Evolutionary conservation across 495 filamentous ascomycete species (phyloP).

Genomic region (Neurospora sp.): DNA sequence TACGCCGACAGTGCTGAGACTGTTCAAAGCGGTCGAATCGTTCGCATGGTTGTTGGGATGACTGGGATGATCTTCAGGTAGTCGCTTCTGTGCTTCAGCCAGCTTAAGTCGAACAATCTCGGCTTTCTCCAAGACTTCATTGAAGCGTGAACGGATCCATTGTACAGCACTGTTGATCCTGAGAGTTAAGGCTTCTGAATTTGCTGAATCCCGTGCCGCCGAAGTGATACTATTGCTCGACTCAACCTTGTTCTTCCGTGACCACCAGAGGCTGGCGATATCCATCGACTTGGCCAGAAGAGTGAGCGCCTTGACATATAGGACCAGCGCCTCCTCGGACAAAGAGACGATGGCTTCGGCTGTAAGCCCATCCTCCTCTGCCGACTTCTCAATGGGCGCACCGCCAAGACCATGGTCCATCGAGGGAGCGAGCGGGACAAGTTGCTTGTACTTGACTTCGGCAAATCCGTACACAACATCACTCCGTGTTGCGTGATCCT

Average conservation of each 20-base stretch:
- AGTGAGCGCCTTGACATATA: slow-evolving; percentile 88
- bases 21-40: slow-evolving; percentile 40
- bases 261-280: slow-evolving; percentile 89
- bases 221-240: slow-evolving; percentile 34
- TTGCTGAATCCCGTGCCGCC: slow-evolving; percentile 32
- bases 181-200: slow-evolving; percentile 46
- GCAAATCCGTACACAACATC: slow-evolving; percentile 96
- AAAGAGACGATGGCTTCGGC: slow-evolving; percentile 75
- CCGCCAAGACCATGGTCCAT: slow-evolving; percentile 60
- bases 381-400: slow-evolving; percentile 33
- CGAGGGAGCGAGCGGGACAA: slow-evolving; percentile 77
- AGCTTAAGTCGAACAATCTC: slow-evolving; percentile 83
- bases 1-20: slow-evolving; percentile 46
- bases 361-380: slow-evolving; percentile 63
- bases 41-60: slow-evolving; percentile 64
- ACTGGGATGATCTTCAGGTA: slow-evolving; percentile 76
- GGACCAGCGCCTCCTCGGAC: slow-evolving; percentile 88
- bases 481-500: slow-evolving; percentile 83
- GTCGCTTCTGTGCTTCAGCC: slow-evolving; percentile 70
- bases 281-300: slow-evolving; percentile 94
- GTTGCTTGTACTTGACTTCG: slow-evolving; percentile 95
- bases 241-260: slow-evolving; percentile 61
- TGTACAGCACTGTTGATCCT: slow-evolving; percentile 90
- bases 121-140: slow-evolving; percentile 91
- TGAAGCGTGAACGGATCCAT: slow-evolving; percentile 89